Base-by-base conservation (phyloP, 2,329 filamentous ascomycete genomes). In the Ophiostoma fasciatum region DNA sequence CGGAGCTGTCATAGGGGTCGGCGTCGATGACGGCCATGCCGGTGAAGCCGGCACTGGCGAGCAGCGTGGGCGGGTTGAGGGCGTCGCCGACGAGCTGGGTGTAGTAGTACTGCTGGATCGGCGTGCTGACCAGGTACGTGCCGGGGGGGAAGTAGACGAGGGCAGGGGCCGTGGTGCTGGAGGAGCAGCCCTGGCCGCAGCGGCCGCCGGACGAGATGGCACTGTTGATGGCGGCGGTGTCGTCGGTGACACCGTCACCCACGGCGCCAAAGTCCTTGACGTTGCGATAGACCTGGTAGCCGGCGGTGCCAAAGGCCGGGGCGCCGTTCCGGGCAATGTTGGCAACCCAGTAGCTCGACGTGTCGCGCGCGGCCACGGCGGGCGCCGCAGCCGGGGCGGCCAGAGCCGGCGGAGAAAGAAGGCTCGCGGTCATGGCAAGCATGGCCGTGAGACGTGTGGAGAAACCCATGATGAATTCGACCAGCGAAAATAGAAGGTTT, bases 71-170 rank as follows among this genome's bases (percentile, higher is more conserved):
- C 12, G 78, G 57, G 43, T 70, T 64, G 48, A 71, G 52, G 33
- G 78, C 75, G 61, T 96, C 85, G 39, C 88, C 88, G 25, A 94
- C 66, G 42, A 96, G 73, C 55, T 94, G 85, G 9, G 87, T 93
- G 63, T 94, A 94, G 66, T 96, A 96, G 57, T 78, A 79, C 54
- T 85, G 79, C 35, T 85, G 60, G 46, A 96, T 73, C 17, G 88
- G 82, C 49, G 65, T 69, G 52, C 75, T 83, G 48, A 96, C 77
- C 14, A 81, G 51, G 52, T 94, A 96, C 38, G 76, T 92, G 45
- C 88, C 87, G 10, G 82, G 66, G 27, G 85, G 87, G 63, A 96
- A 93, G 64, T 93, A 96, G 36, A 96, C 74, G 12, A 96, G 62
- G 19, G 83, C 88, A 0, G 88, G 88, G 1, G 75, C 74, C n/a